Conservation (phyloP, 2,329 filamentous ascomycete genomes). For the Aspergillus uvarum region DNA sequence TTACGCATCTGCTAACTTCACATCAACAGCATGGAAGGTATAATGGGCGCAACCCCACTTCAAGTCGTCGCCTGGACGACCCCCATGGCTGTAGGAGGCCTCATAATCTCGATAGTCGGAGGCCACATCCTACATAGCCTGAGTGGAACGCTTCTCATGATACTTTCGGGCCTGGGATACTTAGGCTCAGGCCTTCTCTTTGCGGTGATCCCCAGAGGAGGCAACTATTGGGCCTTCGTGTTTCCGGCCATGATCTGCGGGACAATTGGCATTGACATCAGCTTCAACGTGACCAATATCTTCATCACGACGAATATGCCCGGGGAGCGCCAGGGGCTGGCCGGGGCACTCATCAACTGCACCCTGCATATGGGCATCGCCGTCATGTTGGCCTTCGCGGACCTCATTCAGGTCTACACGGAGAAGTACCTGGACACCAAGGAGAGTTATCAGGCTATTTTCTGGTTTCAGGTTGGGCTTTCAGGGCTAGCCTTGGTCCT, state of each 20-base stretch:
- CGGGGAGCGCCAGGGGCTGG: slow-evolving; percentile 65
- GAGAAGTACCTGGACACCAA: slow-evolving; percentile 41
- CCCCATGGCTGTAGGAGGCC: slow-evolving; percentile 67
- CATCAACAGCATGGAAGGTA: slow-evolving; percentile 55
- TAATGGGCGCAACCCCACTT: slow-evolving; percentile 60
- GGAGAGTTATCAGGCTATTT: slow-evolving; percentile 63
- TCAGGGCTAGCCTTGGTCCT: slow-evolving; percentile 54
- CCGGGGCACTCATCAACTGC: slow-evolving; percentile 69
- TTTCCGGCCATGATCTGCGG: slow-evolving; percentile 63
- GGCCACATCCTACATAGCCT: slow-evolving; percentile 68
- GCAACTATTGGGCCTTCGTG: slow-evolving; percentile 69
- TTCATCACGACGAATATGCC: slow-evolving; percentile 75
- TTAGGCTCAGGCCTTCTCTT: slow-evolving; percentile 62
- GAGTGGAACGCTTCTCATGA: slow-evolving; percentile 61
- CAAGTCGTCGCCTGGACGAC: slow-evolving; percentile 68
- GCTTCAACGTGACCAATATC: slow-evolving; percentile 72
- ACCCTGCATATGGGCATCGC: slow-evolving; percentile 71
- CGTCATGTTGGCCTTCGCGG: slow-evolving; percentile 68
- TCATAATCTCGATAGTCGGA: slow-evolving; percentile 62
- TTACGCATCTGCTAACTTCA: background rate
- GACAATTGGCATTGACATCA: slow-evolving; percentile 73
- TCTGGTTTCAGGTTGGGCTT: slow-evolving; percentile 62
- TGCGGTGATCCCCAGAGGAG: slow-evolving; percentile 59
- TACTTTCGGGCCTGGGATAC: slow-evolving; percentile 62
- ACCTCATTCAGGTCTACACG: slow-evolving; percentile 58